Evolutionary conservation across 257 asterid species (phyloP).

Genomic region (Solanum etuberosum): DNA sequence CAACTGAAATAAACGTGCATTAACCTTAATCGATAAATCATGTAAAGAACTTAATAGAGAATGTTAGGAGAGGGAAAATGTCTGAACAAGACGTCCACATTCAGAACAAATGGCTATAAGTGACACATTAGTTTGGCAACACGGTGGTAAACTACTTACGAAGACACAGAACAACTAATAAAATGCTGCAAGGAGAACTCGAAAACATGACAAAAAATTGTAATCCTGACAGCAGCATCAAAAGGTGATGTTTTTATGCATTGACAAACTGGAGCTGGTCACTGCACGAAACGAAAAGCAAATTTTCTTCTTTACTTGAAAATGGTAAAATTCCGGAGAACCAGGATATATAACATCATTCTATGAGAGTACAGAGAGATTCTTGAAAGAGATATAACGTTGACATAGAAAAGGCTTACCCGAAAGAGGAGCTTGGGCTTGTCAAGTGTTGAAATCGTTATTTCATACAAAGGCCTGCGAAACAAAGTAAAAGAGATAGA

Average conservation of each 20-base stretch:
- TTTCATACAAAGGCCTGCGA: slow-evolving; percentile 62
- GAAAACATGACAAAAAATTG: not conserved
- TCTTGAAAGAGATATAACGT: not conserved
- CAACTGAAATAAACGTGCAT: slow-evolving; percentile 30
- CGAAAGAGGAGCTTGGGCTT: slow-evolving; percentile 79
- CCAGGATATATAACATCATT: not conserved
- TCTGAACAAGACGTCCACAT: not conserved
- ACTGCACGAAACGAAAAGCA: not conserved
- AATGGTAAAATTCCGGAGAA: not conserved
- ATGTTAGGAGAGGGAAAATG: not conserved
- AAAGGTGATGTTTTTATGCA: not conserved
- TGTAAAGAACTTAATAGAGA: not conserved
- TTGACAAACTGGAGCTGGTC: not conserved
- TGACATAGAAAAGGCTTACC: slow-evolving; percentile 24
- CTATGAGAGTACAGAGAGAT: not conserved
- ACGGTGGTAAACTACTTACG: not conserved
- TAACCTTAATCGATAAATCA: not conserved
- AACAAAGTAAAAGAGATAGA: not conserved
- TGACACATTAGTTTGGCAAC: not conserved
- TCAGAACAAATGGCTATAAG: not conserved
- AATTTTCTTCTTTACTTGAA: not conserved
- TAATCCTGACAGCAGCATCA: not conserved
- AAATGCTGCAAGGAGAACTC: not conserved
- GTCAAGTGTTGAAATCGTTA: slow-evolving; percentile 77
- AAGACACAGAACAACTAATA: not conserved